Evolutionary conservation across 306 rosid genomes (phyloP).

Genomic region (Casuarina cunninghamiana): DNA sequence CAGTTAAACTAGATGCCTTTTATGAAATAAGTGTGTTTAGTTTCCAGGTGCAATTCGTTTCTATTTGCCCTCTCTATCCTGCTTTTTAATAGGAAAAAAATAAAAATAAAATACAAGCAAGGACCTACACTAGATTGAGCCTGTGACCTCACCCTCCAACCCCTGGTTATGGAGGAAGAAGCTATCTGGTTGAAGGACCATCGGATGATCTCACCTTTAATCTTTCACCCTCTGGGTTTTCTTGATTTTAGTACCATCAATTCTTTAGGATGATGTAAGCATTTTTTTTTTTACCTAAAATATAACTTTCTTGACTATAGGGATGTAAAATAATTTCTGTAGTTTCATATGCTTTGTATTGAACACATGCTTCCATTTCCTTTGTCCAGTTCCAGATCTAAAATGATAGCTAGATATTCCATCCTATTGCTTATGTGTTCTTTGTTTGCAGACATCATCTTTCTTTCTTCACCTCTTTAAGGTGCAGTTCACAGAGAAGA

Average conservation of each 20-base stretch:
- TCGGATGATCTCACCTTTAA: neutral
- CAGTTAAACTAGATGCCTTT: conserved; percentile 1
- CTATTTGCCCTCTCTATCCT: neutral
- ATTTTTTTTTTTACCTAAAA: neutral
- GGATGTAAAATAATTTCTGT: neutral
- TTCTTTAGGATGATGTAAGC: neutral
- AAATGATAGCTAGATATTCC: neutral
- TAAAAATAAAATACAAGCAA: neutral
- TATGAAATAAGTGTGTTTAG: neutral
- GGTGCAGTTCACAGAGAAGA: conserved; percentile 74
- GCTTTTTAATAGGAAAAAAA: neutral
- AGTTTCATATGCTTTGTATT: neutral
- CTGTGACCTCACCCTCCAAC: neutral
- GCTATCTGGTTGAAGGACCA: neutral
- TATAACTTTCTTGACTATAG: neutral
- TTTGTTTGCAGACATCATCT: conserved; percentile 75
- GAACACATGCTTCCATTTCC: neutral
- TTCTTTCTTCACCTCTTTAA: conserved; percentile 90
- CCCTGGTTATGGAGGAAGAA: neutral
- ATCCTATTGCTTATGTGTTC: conserved; percentile 29
- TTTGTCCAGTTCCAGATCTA: conserved; percentile 18
- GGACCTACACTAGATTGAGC: neutral
- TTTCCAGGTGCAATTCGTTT: neutral
- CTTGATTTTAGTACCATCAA: neutral
- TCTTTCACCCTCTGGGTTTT: neutral